These are phyloP conservation scores for Reticulascus tulasneorum DNA, from an alignment of 2,329 filamentous ascomycete species.

Conservation along the genomic window DNA sequence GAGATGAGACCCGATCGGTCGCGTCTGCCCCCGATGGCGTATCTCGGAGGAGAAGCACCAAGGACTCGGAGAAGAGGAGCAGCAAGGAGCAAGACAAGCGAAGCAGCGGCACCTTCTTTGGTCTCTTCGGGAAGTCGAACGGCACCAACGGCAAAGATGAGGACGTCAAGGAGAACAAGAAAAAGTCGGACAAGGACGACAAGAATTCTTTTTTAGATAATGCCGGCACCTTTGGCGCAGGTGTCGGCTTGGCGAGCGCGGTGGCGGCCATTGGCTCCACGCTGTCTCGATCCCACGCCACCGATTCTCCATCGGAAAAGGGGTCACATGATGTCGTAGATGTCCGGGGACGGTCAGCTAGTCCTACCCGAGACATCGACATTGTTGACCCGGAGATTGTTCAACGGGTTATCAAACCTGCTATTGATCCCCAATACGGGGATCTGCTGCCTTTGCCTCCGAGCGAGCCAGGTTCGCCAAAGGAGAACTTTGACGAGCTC, in stretches of 20 bases:
- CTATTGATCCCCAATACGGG: slow-evolving; percentile 63
- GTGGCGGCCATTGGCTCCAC: slow-evolving; percentile 36
- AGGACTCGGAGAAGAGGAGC: slow-evolving; percentile 29
- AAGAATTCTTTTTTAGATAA: slow-evolving; percentile 68
- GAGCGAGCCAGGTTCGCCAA: slow-evolving; percentile 50
- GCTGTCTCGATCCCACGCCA: slow-evolving; percentile 40
- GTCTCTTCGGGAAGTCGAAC: slow-evolving; percentile 42
- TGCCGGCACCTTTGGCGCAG: slow-evolving; percentile 66
- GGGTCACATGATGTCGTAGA: slow-evolving; percentile 8
- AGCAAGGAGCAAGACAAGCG: slow-evolving; percentile 36
- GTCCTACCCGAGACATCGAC: slow-evolving; percentile 24
- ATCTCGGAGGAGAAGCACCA: slow-evolving; percentile 23
- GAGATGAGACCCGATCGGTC: slow-evolving; percentile 43
- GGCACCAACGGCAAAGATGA: slow-evolving; percentile 30
- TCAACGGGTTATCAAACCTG: slow-evolving; percentile 55
- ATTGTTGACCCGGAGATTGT: slow-evolving; percentile 55
- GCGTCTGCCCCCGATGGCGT: slow-evolving; percentile 25
- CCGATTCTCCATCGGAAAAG: slow-evolving; percentile 37
- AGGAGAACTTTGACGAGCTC: slow-evolving; percentile 33
- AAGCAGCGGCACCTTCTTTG: slow-evolving; percentile 43
- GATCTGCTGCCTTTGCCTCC: slow-evolving; percentile 62
- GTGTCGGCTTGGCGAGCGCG: slow-evolving; percentile 59
- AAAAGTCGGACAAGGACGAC: slow-evolving; percentile 22
- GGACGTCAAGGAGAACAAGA: slow-evolving; percentile 32
- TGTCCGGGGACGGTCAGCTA: slow-evolving; percentile 3